Percentiles rank a stretch among this genome's conserved stretches.
Conservation (phyloP, 2,329 filamentous ascomycete species). For the Colletotrichum magnum region DNA sequence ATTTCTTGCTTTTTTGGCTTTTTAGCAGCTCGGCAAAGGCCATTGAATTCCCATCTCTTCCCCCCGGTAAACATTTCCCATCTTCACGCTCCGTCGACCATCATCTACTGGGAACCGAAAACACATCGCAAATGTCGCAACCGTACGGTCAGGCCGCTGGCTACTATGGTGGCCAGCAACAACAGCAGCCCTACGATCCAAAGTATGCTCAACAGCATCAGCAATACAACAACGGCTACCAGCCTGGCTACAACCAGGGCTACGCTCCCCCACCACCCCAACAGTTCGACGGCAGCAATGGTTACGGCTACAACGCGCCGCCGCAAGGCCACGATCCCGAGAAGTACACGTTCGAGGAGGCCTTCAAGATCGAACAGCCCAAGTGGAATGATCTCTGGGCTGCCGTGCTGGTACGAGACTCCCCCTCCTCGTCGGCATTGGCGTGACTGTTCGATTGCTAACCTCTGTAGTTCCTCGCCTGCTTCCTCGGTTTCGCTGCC, state of each 20-base stretch:
- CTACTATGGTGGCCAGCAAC: slow-evolving; percentile 40
- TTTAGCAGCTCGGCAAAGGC: background rate
- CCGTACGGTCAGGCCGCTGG: slow-evolving; percentile 37
- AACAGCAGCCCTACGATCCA: slow-evolving; percentile 45
- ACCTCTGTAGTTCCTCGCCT: slow-evolving; percentile 71
- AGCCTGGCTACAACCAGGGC: slow-evolving; percentile 46
- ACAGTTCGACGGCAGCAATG: slow-evolving; percentile 44
- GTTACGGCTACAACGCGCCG: slow-evolving; percentile 51
- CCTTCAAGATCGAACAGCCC: slow-evolving; percentile 85
- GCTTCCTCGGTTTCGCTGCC: slow-evolving; percentile 80
- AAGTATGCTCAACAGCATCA: slow-evolving; percentile 48
- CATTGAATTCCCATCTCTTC: background rate
- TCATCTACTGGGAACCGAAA: background rate
- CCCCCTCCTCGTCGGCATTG: slow-evolving; percentile 42
- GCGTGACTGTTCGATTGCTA: slow-evolving; percentile 33
- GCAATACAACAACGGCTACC: slow-evolving; percentile 43
- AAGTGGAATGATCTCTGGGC: slow-evolving; percentile 95
- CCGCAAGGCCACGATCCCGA: slow-evolving; percentile 57
- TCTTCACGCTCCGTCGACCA: background rate
- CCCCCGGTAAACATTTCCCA: background rate
- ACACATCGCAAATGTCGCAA: slow-evolving; percentile 31
- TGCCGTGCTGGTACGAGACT: slow-evolving; percentile 75
- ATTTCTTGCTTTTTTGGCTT: background rate
- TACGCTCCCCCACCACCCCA: slow-evolving; percentile 41
- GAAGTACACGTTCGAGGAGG: slow-evolving; percentile 79